phyloP scores from a whole-genome alignment of 2,329 filamentous ascomycete genomes.

The Calonectria naviculata region DNA sequence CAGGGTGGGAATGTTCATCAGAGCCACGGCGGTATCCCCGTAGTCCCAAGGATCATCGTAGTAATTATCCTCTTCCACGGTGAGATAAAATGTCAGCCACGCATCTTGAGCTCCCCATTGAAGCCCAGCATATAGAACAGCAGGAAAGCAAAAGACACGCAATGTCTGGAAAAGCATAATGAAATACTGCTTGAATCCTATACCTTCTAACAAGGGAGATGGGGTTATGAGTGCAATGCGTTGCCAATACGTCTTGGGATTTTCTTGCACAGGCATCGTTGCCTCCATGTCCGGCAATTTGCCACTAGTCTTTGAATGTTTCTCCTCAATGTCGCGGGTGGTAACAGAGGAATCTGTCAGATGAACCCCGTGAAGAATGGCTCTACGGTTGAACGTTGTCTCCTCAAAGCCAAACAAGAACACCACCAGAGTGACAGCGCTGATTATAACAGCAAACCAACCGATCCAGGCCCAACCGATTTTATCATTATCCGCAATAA shows the following conservation, averaged over 20 bases:
- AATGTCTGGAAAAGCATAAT: slow-evolving; percentile 9
- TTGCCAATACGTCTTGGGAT: slow-evolving; percentile 20
- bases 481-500: slow-evolving; percentile 13
- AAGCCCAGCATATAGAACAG: slow-evolving; percentile 15
- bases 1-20: slow-evolving; percentile 23
- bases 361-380: slow-evolving; percentile 1
- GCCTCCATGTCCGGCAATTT: not conserved
- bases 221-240: slow-evolving; percentile 15
- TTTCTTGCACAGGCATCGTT: not conserved
- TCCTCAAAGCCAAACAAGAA: slow-evolving; percentile 20
- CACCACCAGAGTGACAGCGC: slow-evolving; percentile 9
- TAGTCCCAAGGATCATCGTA: slow-evolving; percentile 22
- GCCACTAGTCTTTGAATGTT: not conserved
- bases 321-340: not conserved
- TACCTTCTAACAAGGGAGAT: slow-evolving; percentile 4
- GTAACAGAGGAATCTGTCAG: not conserved
- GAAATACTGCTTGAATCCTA: slow-evolving; percentile 16
- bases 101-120: slow-evolving; percentile 22
- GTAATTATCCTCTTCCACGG: slow-evolving; percentile 19
- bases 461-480: slow-evolving; percentile 21
- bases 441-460: slow-evolving; percentile 19
- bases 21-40: slow-evolving; percentile 9
- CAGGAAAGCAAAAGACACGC: slow-evolving; percentile 16
- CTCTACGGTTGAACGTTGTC: slow-evolving; percentile 11
- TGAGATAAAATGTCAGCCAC: slow-evolving; percentile 19